phyloP scores from a whole-genome alignment of 2,329 filamentous ascomycete genomes.

The Ophiocordyceps camponoti-rufipedis region DNA sequence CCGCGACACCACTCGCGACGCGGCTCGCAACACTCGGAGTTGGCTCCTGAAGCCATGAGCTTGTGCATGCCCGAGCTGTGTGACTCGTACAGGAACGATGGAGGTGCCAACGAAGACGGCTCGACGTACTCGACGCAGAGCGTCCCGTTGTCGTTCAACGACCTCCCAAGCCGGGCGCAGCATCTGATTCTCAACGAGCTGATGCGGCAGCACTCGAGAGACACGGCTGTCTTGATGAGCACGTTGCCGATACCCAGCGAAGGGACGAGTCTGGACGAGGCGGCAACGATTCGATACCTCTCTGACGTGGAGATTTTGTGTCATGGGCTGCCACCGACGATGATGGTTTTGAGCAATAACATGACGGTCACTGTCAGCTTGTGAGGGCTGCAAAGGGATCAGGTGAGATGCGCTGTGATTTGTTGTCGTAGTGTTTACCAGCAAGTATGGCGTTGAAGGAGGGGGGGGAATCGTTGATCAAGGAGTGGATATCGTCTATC shows the following conservation, averaged over 20 bases:
- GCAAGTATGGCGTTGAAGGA: no score
- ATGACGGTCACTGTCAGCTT: slow-evolving; percentile 76
- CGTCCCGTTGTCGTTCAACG: slow-evolving; percentile 65
- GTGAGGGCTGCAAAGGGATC: slow-evolving; percentile 12
- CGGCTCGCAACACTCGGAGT: slow-evolving; percentile 15
- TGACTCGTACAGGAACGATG: slow-evolving; percentile 16
- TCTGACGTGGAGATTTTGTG: slow-evolving; percentile 65
- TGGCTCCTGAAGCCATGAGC: slow-evolving; percentile 15
- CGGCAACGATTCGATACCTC: slow-evolving; percentile 55
- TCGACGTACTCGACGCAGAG: slow-evolving; percentile 39
- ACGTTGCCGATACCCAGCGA: slow-evolving; percentile 68
- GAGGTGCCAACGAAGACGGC: slow-evolving; percentile 10
- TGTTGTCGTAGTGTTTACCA: no score
- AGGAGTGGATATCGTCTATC: no score
- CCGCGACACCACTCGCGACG: slow-evolving; percentile 18
- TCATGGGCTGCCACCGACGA: slow-evolving; percentile 53
- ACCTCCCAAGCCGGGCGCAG: slow-evolving; percentile 67
- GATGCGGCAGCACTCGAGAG: slow-evolving; percentile 46
- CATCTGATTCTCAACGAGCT: slow-evolving; percentile 77
- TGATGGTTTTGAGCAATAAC: slow-evolving; percentile 72
- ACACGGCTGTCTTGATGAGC: slow-evolving; percentile 66
- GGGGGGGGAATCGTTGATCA: no score
- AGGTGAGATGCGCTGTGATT: background rate
- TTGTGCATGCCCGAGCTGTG: slow-evolving; percentile 26
- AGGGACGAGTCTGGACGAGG: slow-evolving; percentile 53